Percentiles rank a stretch among this genome's conserved stretches.
Conservation (phyloP, 176 grass and related monocot species). For the Hyparrhenia diplandra region DNA sequence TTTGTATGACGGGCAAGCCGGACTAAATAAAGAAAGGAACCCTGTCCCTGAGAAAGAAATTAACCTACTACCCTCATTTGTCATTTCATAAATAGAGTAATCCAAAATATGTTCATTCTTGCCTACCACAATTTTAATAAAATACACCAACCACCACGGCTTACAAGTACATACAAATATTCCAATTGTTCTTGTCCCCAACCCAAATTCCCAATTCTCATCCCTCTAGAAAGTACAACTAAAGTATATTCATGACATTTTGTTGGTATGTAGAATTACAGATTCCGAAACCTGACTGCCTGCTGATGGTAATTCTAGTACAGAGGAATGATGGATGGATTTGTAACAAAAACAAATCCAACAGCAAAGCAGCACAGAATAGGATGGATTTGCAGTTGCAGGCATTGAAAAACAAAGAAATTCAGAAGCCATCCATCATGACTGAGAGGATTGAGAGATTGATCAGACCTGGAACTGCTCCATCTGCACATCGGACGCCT, state of each 20-base stretch:
- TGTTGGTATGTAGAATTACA: not conserved
- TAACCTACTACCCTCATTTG: no score
- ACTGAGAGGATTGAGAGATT: no score
- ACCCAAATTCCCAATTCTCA: not conserved
- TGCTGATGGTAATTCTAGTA: not conserved
- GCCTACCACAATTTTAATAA: no score
- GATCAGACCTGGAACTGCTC: constrained; percentile 55
- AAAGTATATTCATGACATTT: not conserved
- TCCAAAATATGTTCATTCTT: not conserved
- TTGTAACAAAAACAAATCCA: no score
- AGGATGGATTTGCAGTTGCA: not conserved
- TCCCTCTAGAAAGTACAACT: not conserved
- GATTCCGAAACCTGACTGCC: not conserved
- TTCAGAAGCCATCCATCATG: no score
- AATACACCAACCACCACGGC: no score
- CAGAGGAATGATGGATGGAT: not conserved
- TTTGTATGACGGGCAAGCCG: no score
- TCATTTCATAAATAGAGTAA: no score
- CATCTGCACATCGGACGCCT: constrained; percentile 78
- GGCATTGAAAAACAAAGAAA: not conserved
- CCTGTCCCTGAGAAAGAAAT: no score
- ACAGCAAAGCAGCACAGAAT: not conserved
- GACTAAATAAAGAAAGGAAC: no score
- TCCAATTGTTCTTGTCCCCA: not conserved
- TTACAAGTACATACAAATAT: not conserved